Percentiles rank a stretch among this genome's conserved stretches.
Conservation (phyloP, 148 eudicot species). For the Simmondsia chinensis region DNA sequence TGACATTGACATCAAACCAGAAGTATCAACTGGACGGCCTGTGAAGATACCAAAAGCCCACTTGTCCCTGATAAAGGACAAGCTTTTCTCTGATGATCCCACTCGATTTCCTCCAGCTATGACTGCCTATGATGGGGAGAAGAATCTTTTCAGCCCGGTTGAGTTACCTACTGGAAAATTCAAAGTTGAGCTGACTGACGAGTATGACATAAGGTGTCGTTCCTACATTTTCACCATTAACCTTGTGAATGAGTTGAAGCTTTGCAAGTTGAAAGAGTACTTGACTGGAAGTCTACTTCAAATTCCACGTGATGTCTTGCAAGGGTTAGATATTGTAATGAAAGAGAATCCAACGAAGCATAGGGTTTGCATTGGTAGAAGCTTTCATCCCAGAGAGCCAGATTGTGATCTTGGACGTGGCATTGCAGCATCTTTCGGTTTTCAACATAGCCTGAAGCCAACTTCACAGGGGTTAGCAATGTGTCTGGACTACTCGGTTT, state of each 20-base stretch:
- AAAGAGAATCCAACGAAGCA: slow-evolving; percentile 54
- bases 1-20: slow-evolving; percentile 45
- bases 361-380: slow-evolving; percentile 35
- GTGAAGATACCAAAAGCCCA: slow-evolving; percentile 25
- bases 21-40: slow-evolving; percentile 17
- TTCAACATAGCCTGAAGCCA: slow-evolving; percentile 46
- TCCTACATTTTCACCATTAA: slow-evolving; percentile 33
- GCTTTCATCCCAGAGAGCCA: slow-evolving; percentile 23
- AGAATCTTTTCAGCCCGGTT: slow-evolving; percentile 52
- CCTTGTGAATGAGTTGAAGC: slow-evolving; percentile 31
- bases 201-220: slow-evolving; percentile 22
- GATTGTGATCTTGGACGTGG: slow-evolving; percentile 23
- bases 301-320: slow-evolving; percentile 59
- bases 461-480: slow-evolving; percentile 46
- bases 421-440: slow-evolving; percentile 41
- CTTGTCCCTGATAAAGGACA: slow-evolving; percentile 30
- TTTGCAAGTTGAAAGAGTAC: slow-evolving; percentile 48
- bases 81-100: slow-evolving; percentile 28
- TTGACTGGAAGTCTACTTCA: slow-evolving; percentile 16
- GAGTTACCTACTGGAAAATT: slow-evolving; percentile 32
- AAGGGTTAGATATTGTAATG: slow-evolving; percentile 65
- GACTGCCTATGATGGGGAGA: slow-evolving; percentile 68
- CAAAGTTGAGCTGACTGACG: slow-evolving; percentile 35
- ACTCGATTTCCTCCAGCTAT: slow-evolving; percentile 28
- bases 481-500: slow-evolving; percentile 62